Evolutionary conservation across 2,329 filamentous ascomycete species (phyloP).

Genomic region (Penicillium sp.): DNA sequence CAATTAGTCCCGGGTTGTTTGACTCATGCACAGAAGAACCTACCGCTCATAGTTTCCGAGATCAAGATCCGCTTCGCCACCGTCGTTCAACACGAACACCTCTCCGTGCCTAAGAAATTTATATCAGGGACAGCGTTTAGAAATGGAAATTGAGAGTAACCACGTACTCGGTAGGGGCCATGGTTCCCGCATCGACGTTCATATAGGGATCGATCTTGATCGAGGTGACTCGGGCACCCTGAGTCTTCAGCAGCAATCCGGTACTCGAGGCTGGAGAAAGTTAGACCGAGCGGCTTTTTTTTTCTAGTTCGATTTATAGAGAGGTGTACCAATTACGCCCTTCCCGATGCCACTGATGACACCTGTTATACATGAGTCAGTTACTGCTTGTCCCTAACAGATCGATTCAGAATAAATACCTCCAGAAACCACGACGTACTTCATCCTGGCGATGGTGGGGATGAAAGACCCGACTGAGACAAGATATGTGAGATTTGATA

Average conservation of each 20-base stretch:
- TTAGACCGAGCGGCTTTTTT: slow-evolving; percentile 4
- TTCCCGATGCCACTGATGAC: slow-evolving; percentile 53
- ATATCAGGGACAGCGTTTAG: background rate
- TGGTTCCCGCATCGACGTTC: slow-evolving; percentile 70
- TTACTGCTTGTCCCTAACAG: background rate
- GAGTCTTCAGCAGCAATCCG: slow-evolving; percentile 30
- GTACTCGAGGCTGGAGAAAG: slow-evolving; percentile 42
- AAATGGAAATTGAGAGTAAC: background rate
- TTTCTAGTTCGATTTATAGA: background rate
- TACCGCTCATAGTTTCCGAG: slow-evolving; percentile 69
- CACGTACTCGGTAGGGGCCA: slow-evolving; percentile 40
- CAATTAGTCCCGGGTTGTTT: background rate
- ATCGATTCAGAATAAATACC: slow-evolving; percentile 45
- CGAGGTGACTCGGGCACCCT: slow-evolving; percentile 24
- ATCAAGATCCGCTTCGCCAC: slow-evolving; percentile 72
- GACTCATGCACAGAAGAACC: background rate
- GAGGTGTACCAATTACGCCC: slow-evolving; percentile 56
- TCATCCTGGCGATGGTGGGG: slow-evolving; percentile 55
- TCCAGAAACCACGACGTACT: slow-evolving; percentile 77
- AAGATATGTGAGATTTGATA: background rate
- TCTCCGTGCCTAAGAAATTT: slow-evolving; percentile 66
- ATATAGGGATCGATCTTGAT: slow-evolving; percentile 61
- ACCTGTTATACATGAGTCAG: slow-evolving; percentile 26
- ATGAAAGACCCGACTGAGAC: background rate
- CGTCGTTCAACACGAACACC: slow-evolving; percentile 81